phyloP scores from a whole-genome alignment of 345 rosid species.

The Leavenworthia alabamica region DNA sequence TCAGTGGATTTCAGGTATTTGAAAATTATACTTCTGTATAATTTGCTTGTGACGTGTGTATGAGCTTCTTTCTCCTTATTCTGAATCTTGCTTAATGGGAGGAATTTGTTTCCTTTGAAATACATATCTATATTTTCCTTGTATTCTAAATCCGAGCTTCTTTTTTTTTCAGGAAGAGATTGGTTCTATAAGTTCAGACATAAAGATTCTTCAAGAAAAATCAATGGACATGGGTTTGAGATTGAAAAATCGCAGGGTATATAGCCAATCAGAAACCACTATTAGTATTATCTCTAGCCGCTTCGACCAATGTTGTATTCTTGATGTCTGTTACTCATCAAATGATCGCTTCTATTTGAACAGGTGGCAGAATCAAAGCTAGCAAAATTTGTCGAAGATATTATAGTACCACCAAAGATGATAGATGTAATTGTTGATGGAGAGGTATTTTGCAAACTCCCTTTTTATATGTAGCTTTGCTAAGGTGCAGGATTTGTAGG shows the following conservation, averaged over 20 bases:
- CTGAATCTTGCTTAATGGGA: neutral
- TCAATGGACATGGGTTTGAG: constrained; percentile 98
- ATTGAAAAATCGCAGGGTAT: constrained; percentile 98
- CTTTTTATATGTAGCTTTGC: neutral
- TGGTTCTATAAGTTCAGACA: constrained; percentile 93
- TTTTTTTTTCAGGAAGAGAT: constrained; percentile 55
- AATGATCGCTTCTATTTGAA: constrained; percentile 14
- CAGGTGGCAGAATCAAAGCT: constrained; percentile 96
- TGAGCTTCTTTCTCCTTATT: neutral
- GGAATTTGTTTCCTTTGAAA: neutral
- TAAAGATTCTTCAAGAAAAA: constrained; percentile 3
- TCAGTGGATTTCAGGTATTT: constrained; percentile 88
- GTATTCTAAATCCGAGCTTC: neutral
- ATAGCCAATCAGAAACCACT: constrained; percentile 1
- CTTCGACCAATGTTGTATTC: neutral
- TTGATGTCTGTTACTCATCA: neutral
- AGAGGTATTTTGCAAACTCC: constrained; percentile 53
- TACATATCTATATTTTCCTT: neutral
- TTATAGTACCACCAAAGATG: constrained; percentile 94
- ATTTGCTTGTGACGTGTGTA: neutral
- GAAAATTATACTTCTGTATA: neutral
- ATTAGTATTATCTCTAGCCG: constrained; percentile 10
- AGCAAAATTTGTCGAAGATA: constrained; percentile 94
- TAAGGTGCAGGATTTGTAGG: neutral
- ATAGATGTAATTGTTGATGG: constrained; percentile 92